Base-by-base conservation (phyloP, 2,329 filamentous ascomycete genomes). In the Drechslera avenae region DNA sequence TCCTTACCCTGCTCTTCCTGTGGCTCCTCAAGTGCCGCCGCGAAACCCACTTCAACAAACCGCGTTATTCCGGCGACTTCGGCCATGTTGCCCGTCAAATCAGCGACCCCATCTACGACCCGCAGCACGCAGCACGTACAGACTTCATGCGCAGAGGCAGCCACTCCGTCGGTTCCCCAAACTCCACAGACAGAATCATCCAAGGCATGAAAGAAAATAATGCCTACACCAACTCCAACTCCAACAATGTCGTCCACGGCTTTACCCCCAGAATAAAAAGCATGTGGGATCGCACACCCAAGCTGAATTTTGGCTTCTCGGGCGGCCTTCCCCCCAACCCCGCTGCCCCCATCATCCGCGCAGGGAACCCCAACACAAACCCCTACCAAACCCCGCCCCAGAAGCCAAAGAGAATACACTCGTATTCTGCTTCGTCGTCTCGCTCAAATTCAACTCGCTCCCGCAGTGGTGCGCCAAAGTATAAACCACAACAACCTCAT, bases 61-160 rank as follows among this genome's bases (percentile, higher is more conserved):
- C 26, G 9, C 66, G 71, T 30, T 74, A 69, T 53, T 72, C 67
- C 2, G 70, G 70, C 8, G 72, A 75, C 58, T 73, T 73, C 33
- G 71, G 69, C 1, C 69, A 72, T 32, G 69, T 74, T 13, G 59
- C 69, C 3, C 66, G 71, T 10, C 65, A 68, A 32, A 73, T 74
- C 57, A 72, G 68, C 52, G 71, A 74, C 33, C 71, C 72, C 16
- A 74, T 74, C 56, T 74, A 72, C 58, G 68, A 74, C 46, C 70
- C 71, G 2, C 52, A 58, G n/a, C 60, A 68, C 44, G 66, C 69
- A 14, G 61, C 67, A 10, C 62, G 73, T 3, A 69, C 68, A 30
- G 71, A 75, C 54, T 73, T 75, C 54, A 70, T 74, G 30, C 60
- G 72, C 10, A 65, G 66, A 10, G 62, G 64, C 3, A 68, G 64